A percentile compares a stretch with the other conserved stretches of the same genome.
phyloP scores from a whole-genome alignment of 768 basidiomycete genomes.

The Cystobasidium tubakii region DNA sequence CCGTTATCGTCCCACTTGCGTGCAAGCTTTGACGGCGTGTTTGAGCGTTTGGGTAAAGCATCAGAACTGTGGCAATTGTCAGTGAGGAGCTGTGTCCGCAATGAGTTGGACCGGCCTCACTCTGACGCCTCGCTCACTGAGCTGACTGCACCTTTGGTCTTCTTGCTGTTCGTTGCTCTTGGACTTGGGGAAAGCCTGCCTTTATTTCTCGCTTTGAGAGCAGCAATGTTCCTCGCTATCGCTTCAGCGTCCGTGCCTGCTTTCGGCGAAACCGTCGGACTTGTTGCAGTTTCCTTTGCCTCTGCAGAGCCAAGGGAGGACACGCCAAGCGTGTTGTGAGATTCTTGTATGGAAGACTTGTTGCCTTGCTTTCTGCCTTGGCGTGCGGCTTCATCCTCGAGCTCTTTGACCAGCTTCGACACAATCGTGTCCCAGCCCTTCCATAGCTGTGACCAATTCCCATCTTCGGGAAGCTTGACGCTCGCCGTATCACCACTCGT shows the following conservation, averaged over 20 bases:
- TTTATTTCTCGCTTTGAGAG: conserved; percentile 72
- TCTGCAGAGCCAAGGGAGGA: background rate
- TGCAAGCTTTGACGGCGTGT: conserved; percentile 58
- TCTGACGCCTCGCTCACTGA: conserved; percentile 56
- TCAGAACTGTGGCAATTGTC: conserved; percentile 33
- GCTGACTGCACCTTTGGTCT: conserved; percentile 22
- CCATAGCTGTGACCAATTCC: conserved; percentile 33
- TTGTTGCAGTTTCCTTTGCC: conserved; percentile 1
- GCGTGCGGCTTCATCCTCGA: conserved; percentile 66
- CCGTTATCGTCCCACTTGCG: conserved; percentile 84
- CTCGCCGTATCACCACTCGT: conserved; percentile 54
- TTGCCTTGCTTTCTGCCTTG: conserved; percentile 34
- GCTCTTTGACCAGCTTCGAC: conserved; percentile 64
- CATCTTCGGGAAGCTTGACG: conserved; percentile 3
- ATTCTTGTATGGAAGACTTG: background rate
- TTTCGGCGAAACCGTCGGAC: conserved; percentile 10
- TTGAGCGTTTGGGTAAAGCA: conserved; percentile 50
- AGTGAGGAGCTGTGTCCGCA: background rate
- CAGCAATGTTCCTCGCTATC: conserved; percentile 85
- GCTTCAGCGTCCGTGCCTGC: conserved; percentile 64
- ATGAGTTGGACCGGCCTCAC: conserved; percentile 53
- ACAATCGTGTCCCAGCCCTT: conserved; percentile 76
- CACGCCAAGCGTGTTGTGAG: background rate
- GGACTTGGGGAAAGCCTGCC: conserved; percentile 38
- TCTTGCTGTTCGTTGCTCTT: conserved; percentile 41